Percentiles rank a stretch among this genome's conserved stretches.
Evolutionary conservation across 169 alveolate genomes (phyloP).

Genomic region (Plasmodium chabaudi): DNA sequence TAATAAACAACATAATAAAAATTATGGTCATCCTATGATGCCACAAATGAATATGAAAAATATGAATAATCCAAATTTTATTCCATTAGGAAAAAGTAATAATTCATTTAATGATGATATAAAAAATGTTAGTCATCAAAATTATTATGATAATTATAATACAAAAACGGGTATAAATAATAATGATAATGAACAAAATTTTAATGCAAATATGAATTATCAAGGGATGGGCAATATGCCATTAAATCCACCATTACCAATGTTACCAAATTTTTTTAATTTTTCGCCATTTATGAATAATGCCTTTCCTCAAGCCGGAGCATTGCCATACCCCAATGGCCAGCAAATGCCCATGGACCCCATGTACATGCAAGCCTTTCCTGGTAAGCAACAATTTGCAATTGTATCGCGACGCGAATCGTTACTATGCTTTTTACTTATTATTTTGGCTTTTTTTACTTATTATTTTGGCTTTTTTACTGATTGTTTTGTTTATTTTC

Average conservation of each 20-base stretch:
- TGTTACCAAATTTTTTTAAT: conserved; percentile 67
- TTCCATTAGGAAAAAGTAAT: conserved; percentile 29
- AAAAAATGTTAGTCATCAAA: neutral
- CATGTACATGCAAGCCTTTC: conserved; percentile 40
- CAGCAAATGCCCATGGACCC: conserved; percentile 48
- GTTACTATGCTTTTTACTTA: too few relatives aligned
- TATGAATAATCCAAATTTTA: conserved; percentile 63
- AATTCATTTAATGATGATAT: conserved; percentile 30
- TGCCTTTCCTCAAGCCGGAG: conserved; percentile 6
- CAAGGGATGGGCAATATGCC: conserved; percentile 43
- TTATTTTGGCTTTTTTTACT: too few relatives aligned
- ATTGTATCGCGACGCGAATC: neutral
- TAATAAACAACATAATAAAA: conserved; percentile 15
- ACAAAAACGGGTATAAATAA: conserved; percentile 21
- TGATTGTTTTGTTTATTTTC: too few relatives aligned
- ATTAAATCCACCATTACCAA: conserved; percentile 34
- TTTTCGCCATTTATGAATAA: conserved; percentile 46
- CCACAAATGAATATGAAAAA: conserved; percentile 39
- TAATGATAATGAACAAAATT: conserved; percentile 26
- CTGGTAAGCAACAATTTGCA: conserved; percentile 5
- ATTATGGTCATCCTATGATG: conserved; percentile 12
- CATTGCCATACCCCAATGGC: conserved; percentile 28
- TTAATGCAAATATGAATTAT: conserved; percentile 23
- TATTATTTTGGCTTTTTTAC: neutral
- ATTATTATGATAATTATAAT: conserved; percentile 10